These are phyloP conservation scores for Ottelia alismoides DNA, from an alignment of 106 monocot genomes.

Conservation along the genomic window DNA sequence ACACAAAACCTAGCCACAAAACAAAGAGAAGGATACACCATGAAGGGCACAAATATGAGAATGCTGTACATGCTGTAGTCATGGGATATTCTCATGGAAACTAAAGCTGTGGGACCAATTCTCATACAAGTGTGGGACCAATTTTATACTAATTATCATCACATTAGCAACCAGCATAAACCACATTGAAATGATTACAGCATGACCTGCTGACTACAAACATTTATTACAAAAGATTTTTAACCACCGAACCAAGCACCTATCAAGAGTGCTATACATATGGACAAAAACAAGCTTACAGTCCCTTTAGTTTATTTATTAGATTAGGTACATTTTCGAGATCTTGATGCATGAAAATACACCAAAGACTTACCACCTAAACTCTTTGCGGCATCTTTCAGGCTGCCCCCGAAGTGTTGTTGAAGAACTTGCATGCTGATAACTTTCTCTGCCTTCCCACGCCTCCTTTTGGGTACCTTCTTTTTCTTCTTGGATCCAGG, in stretches of 20 bases:
- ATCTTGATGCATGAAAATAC: background rate
- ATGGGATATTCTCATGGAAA: too few relatives aligned
- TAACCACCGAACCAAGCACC: too few relatives aligned
- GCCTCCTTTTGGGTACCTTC: conserved; percentile 31
- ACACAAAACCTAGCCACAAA: too few relatives aligned
- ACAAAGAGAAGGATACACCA: too few relatives aligned
- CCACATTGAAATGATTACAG: background rate
- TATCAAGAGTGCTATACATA: too few relatives aligned
- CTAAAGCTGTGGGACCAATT: too few relatives aligned
- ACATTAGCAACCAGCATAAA: too few relatives aligned
- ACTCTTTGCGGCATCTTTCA: conserved; percentile 77
- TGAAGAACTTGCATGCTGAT: conserved; percentile 59
- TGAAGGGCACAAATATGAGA: too few relatives aligned
- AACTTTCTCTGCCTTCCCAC: conserved; percentile 41
- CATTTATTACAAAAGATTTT: background rate
- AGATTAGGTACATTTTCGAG: background rate
- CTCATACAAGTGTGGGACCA: too few relatives aligned
- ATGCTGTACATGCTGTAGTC: too few relatives aligned
- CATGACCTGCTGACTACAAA: background rate
- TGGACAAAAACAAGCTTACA: too few relatives aligned
- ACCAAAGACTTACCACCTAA: conserved; percentile 39
- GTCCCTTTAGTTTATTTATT: background rate
- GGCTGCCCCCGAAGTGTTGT: conserved; percentile 64
- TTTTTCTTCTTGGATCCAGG: conserved; percentile 7
- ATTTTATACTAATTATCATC: too few relatives aligned